Evolutionary conservation across 78 protist genomes (phyloP).

Genomic region (Polysphondylium violaceum): DNA sequence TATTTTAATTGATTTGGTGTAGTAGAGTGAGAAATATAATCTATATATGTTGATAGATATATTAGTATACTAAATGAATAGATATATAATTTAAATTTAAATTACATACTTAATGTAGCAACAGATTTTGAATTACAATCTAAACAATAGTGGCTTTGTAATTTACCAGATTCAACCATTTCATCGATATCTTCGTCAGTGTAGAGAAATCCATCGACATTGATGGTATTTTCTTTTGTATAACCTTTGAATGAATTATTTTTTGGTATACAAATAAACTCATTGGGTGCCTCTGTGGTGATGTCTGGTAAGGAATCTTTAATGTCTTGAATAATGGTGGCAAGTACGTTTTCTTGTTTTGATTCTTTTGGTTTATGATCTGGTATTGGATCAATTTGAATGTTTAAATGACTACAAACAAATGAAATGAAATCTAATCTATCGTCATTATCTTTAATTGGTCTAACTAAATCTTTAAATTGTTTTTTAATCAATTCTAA

Average conservation of each 20-base stretch:
- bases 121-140: conserved; percentile 72
- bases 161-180: conserved; percentile 42
- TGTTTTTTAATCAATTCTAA: conserved; percentile 22
- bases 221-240: conserved; percentile 63
- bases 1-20: conserved; percentile 68
- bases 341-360: conserved; percentile 9
- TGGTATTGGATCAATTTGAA: conserved; percentile 18
- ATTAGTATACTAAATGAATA: not conserved
- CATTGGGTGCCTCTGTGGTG: conserved; percentile 17
- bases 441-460: conserved; percentile 37
- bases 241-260: conserved; percentile 60
- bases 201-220: conserved; percentile 67
- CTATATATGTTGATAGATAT: not conserved
- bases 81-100: not conserved
- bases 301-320: conserved; percentile 44
- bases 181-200: conserved; percentile 73
- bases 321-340: conserved; percentile 54
- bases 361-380: conserved; percentile 25
- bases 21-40: conserved; percentile 77
- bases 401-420: conserved; percentile 46
- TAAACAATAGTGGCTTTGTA: conserved; percentile 44
- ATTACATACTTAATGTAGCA: conserved; percentile 41
- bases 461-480: conserved; percentile 20
- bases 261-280: conserved; percentile 63
- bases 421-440: conserved; percentile 35